phyloP scores from a whole-genome alignment of 257 asterid genomes.

The Parsonsia alboflavescens region DNA sequence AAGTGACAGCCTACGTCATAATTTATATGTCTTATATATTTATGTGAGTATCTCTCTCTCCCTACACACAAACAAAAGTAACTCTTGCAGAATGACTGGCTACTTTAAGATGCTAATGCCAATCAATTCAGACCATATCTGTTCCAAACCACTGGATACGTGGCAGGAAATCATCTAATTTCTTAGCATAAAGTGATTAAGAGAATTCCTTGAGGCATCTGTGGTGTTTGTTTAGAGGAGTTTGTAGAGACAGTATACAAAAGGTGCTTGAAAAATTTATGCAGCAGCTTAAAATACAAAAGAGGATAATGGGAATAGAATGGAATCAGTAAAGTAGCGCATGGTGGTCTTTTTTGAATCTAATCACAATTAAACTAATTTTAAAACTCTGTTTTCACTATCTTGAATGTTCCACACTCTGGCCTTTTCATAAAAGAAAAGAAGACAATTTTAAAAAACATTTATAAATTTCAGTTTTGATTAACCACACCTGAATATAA shows the following conservation, averaged over 20 bases:
- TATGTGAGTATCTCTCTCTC: too few relatives aligned
- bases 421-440: not conserved
- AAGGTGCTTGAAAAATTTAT: not conserved
- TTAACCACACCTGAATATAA: conserved; percentile 69
- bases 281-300: not conserved
- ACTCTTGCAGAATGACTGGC: not conserved
- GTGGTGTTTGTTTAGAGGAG: too few relatives aligned
- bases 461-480: too few relatives aligned
- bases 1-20: too few relatives aligned
- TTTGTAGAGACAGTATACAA: not conserved
- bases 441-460: too few relatives aligned
- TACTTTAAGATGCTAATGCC: not conserved
- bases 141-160: not conserved
- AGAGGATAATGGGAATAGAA: not conserved
- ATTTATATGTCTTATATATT: too few relatives aligned
- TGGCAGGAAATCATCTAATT: not conserved
- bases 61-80: not conserved
- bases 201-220: too few relatives aligned
- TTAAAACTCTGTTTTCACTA: not conserved
- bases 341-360: not conserved
- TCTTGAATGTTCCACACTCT: not conserved
- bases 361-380: not conserved
- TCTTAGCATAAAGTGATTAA: too few relatives aligned
- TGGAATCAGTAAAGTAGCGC: not conserved
- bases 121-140: not conserved